Conservation (phyloP, 2,329 filamentous ascomycete species). For the Orbilia quercus region DNA sequence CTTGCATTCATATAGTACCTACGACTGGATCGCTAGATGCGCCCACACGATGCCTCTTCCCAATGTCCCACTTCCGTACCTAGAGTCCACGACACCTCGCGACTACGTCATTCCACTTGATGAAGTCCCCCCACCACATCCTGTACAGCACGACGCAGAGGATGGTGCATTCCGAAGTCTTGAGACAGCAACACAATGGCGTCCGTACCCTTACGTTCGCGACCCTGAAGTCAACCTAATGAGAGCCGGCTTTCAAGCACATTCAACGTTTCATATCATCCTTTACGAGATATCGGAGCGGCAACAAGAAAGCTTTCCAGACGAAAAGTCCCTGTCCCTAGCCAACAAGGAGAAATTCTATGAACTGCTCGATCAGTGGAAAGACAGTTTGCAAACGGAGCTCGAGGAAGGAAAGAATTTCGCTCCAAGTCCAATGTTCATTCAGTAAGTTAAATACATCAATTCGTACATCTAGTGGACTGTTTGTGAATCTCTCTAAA, state of each 20-base stretch:
- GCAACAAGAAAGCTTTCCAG: slow-evolving; percentile 20
- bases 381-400: slow-evolving; percentile 21
- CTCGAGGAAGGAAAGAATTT: slow-evolving; percentile 20
- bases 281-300: slow-evolving; percentile 32
- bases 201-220: slow-evolving; percentile 36
- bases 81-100: slow-evolving; percentile 11
- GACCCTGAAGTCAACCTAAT: slow-evolving; percentile 35
- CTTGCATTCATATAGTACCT: slow-evolving; percentile 11
- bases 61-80: slow-evolving; percentile 32
- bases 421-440: slow-evolving; percentile 30
- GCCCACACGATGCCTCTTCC: slow-evolving; percentile 42
- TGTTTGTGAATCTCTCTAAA: background rate
- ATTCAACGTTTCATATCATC: slow-evolving; percentile 31
- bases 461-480: background rate
- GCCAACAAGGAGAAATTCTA: slow-evolving; percentile 38
- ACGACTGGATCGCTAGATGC: slow-evolving; percentile 33
- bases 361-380: slow-evolving; percentile 41
- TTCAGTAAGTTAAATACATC: slow-evolving; percentile 26
- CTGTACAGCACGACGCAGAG: slow-evolving; percentile 30
- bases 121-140: slow-evolving; percentile 8
- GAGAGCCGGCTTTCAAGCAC: slow-evolving; percentile 26
- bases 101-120: slow-evolving; percentile 6
- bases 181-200: slow-evolving; percentile 13
- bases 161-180: slow-evolving; percentile 18
- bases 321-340: slow-evolving; percentile 20